These are phyloP conservation scores for Cyberlindnera suaveolens DNA, from an alignment of 805 yeast genomes.

Conservation along the genomic window DNA sequence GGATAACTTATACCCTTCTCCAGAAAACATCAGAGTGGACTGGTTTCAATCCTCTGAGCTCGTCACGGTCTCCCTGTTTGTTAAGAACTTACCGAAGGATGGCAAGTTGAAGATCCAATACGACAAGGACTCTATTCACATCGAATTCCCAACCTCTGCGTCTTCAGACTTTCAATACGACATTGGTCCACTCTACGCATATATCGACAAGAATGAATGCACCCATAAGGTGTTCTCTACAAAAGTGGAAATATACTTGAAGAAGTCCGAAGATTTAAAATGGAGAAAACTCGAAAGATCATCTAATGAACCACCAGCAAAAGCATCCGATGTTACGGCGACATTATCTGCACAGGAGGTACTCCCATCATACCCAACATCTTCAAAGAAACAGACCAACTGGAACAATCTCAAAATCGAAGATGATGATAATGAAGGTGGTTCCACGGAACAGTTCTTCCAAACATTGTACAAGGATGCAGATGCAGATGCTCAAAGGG, in stretches of 20 bases:
- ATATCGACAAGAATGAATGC: slow-evolving; percentile 42
- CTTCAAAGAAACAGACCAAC: slow-evolving; percentile 56
- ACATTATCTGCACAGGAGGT: not conserved
- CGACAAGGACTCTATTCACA: slow-evolving; percentile 28
- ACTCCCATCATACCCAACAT: slow-evolving; percentile 44
- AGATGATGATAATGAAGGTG: slow-evolving; percentile 39
- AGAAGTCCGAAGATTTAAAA: slow-evolving; percentile 36
- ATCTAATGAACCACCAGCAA: slow-evolving; percentile 3
- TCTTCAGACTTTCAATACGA: slow-evolving; percentile 53
- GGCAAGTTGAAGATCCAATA: slow-evolving; percentile 37
- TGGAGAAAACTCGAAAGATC: slow-evolving; percentile 47
- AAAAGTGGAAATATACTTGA: slow-evolving; percentile 65
- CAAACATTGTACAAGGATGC: slow-evolving; percentile 67
- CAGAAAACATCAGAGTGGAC: slow-evolving; percentile 42
- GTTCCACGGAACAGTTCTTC: slow-evolving; percentile 64
- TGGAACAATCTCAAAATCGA: slow-evolving; percentile 59
- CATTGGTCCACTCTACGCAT: slow-evolving; percentile 46
- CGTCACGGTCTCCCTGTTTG: slow-evolving; percentile 65
- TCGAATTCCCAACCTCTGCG: slow-evolving; percentile 41
- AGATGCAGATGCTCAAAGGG: slow-evolving; percentile 81
- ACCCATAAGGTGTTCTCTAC: slow-evolving; percentile 53
- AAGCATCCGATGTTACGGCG: not conserved
- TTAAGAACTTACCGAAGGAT: slow-evolving; percentile 55
- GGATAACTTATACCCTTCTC: slow-evolving; percentile 17
- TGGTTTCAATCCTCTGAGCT: slow-evolving; percentile 62